Base-by-base conservation (phyloP, 768 basidiomycete species). In the Trametes punicea region DNA sequence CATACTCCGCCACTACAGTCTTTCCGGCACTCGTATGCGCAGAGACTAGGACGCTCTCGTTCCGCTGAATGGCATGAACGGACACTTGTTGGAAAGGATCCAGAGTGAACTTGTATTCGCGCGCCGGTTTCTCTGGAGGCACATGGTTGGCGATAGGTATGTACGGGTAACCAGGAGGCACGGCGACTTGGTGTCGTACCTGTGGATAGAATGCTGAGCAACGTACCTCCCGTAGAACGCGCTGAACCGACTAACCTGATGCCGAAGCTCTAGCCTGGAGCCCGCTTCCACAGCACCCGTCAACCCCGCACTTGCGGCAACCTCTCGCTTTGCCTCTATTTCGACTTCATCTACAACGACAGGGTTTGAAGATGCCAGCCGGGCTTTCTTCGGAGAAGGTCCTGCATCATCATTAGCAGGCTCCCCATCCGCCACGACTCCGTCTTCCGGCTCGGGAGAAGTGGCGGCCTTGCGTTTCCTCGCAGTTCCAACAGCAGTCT, bases 11-110 rank as follows among this genome's bases (percentile, higher is more conserved):
- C 58, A 99, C 97, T 60, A 98, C 97, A 2, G 97, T 99, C 75
- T 99, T 99, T 67, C 97, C 97, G 31, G 97, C 97, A 73, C 92
- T 95, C 5, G 97, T 99, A 75, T 99, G 97, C 0, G 97, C 97
- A 21, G 96, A 98, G 15, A 99, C 97, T 47, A 99, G 78, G 4
- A 98, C 96, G 65, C 90, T 93, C 75, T 99, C 97, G 69, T 97
- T 96, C 34, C 97, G 81, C 70, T 99, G 93, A 47, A 99, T 98
- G 34, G 93, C 94, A 60, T 90, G 82, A 7, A 98, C 85, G 2
- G 96, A 94, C 41, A 98, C 93, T 67, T 86, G 82, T 66, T 98
- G 97, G 75, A 99, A 99, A 16, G 97, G 96, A 74, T 99, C 97
- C 48, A 99, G 81, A 42, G 85, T 88, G 76, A 99, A 99, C 60